phyloP scores from a whole-genome alignment of 2,329 filamentous ascomycete genomes.

The Immersiporthe knoxdaviesiana region DNA sequence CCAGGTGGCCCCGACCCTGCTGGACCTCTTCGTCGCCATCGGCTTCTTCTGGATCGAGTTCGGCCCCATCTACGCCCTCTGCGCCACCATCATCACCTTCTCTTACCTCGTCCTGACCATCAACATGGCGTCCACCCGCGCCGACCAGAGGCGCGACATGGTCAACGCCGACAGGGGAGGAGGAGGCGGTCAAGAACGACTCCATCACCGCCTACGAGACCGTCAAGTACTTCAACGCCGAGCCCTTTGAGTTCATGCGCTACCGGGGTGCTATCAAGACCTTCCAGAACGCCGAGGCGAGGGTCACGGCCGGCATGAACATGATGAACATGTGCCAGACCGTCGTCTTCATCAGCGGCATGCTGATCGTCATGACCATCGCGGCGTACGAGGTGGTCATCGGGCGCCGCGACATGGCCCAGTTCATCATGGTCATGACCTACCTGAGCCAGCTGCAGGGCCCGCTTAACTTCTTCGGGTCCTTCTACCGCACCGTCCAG shows the following conservation, averaged over 20 bases:
- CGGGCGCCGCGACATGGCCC: slow-evolving; percentile 66
- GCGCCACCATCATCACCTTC: slow-evolving; percentile 88
- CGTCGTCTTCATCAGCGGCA: slow-evolving; percentile 76
- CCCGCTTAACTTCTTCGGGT: slow-evolving; percentile 86
- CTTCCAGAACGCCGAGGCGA: slow-evolving; percentile 75
- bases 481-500: slow-evolving; percentile 94
- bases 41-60: slow-evolving; percentile 78
- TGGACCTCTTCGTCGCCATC: slow-evolving; percentile 86
- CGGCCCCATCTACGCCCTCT: slow-evolving; percentile 86
- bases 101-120: slow-evolving; percentile 97
- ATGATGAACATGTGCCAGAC: slow-evolving; percentile 83
- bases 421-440: slow-evolving; percentile 74
- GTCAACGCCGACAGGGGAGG: slow-evolving; percentile 92
- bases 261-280: slow-evolving; percentile 71
- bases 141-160: slow-evolving; percentile 89
- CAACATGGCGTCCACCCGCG: slow-evolving; percentile 90
- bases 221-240: slow-evolving; percentile 88
- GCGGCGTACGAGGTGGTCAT: slow-evolving; percentile 77
- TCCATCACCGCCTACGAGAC: slow-evolving; percentile 99
- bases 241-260: slow-evolving; percentile 75
- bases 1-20: slow-evolving; percentile 90
- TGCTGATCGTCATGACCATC: slow-evolving; percentile 72
- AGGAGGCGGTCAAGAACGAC: slow-evolving; percentile 97
- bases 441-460: slow-evolving; percentile 81
- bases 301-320: slow-evolving; percentile 76